Evolutionary conservation across 1,284 basidiomycete genomes (phyloP), one percentile per base, ranked within the genome.

Genomic region (Ceratobasidium papillatum): DNA sequence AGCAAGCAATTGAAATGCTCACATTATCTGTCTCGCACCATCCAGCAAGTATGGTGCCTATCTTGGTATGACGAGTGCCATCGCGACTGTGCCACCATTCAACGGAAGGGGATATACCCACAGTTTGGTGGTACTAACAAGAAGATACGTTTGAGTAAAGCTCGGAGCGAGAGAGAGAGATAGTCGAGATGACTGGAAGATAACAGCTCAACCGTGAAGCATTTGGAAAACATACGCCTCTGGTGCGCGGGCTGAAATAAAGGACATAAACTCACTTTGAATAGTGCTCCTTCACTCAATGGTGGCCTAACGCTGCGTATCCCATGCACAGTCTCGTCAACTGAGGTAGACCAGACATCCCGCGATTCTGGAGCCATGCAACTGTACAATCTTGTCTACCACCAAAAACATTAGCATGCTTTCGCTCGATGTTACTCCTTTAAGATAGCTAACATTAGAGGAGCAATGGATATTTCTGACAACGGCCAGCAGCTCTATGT

Each of bases 341-440:
- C 41, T 9, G 69, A 62, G 41, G 56, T 72, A 9, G 69, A 72
- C 69, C 69, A 72, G 38, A 72, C 47, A 27, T 52, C 69, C 19
- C 58, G 56, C 19, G 69, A 72, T 25, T 72, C 69, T 7, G 69
- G 69, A 41, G 69, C 69, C 43, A 72, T 72, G 34, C 69, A 72
- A 45, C 56, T 72, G 25, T 72, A 72, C 14, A 62, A 14, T 41
- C 32, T 72, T 30, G 69, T 36, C 69, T 72, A 41, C 47, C 9
- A 12, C 4, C 41, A 19, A 34, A 36, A 14, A 43, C 27, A 32
- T n/a, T 19, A 72, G 30, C n/a, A 1, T 27, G 49, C 34, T 27
- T 36, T 19, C 12, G 17, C 22, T 56, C 25, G 8, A 52, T 9
- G 58, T 22, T 17, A 19, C 56, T 52, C 27, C n/a, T n/a, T n/a